Evolutionary conservation across 1,139 yeast species (phyloP).

Genomic region (Pichia cactophila): DNA sequence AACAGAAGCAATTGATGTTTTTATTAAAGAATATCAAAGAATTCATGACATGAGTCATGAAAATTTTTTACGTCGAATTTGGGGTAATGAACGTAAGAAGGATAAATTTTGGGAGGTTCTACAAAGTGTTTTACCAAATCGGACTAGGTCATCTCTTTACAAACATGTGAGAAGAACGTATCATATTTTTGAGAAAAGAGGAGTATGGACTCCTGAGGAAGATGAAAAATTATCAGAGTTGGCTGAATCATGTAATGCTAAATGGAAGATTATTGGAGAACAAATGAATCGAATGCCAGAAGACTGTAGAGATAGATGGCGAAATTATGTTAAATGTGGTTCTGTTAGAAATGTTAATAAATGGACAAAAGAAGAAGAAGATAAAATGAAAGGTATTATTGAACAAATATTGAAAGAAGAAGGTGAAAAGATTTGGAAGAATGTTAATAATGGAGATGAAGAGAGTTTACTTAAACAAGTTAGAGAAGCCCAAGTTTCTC

Average conservation of each 20-base stretch:
- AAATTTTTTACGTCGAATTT: slow-evolving; percentile 72
- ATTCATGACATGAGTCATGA: slow-evolving; percentile 54
- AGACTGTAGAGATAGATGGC: slow-evolving; percentile 93
- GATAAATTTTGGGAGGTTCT: slow-evolving; percentile 86
- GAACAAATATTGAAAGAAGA: slow-evolving; percentile 31
- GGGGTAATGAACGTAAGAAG: slow-evolving; percentile 79
- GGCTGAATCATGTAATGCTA: slow-evolving; percentile 63
- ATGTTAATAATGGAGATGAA: background rate
- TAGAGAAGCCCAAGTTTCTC: slow-evolving; percentile 15
- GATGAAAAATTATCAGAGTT: slow-evolving; percentile 59
- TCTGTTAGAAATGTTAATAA: slow-evolving; percentile 61
- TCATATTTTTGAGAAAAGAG: slow-evolving; percentile 79
- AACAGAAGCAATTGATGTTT: slow-evolving; percentile 60
- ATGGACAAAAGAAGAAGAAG: slow-evolving; percentile 76
- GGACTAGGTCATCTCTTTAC: slow-evolving; percentile 83
- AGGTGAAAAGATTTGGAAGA: slow-evolving; percentile 4
- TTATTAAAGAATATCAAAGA: slow-evolving; percentile 60
- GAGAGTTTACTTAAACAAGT: background rate
- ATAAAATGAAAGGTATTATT: slow-evolving; percentile 49
- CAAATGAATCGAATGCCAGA: slow-evolving; percentile 90
- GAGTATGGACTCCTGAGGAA: slow-evolving; percentile 81
- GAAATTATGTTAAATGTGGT: slow-evolving; percentile 92
- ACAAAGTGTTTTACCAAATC: slow-evolving; percentile 67
- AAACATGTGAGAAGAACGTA: slow-evolving; percentile 87
- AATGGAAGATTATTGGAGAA: slow-evolving; percentile 79